Evolutionary conservation across 2,329 filamentous ascomycete genomes (phyloP), one percentile per base, ranked within the genome.

Genomic region (Penicillium psychrosexuale): DNA sequence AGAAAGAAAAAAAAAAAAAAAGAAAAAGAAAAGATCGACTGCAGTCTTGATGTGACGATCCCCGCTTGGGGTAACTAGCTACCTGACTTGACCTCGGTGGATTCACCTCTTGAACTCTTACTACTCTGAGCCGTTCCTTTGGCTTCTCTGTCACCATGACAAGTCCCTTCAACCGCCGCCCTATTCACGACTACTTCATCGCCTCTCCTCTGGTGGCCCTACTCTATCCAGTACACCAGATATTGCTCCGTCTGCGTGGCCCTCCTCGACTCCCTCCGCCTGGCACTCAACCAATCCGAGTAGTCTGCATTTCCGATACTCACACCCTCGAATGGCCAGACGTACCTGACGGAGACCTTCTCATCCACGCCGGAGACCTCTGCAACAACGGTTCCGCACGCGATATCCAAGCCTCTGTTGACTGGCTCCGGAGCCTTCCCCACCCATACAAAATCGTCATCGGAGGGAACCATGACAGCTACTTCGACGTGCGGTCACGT

Each of bases 281-380:
- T 31, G 76, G 79, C 40, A 61, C 69, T 52, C 77, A 76, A 1
- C 75, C 83, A 7, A 83, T 97, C 67, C 85, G 86, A 56, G 81
- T 97, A 27, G 89, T 97, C 60, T 96, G 90, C 74, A 84, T 97
- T 60, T 93, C 91, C 9, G 93, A 97, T 75, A 97, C 93, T 0
- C 93, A 97, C 75, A 64, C 78, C n/a, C 79, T 95, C 0, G 61
- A 71, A 62, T 72, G 70, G 60, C 39, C 57, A 12, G 64, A 72
- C 33, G 59, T 76, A 3, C 91, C 91, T 0, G 74, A 81, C 9
- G 92, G 91, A 53, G 91, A 97, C 71, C 79, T 97, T 22, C 82
- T 97, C 46, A 88, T 97, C 64, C 93, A 97, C 69, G 89, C 91
- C 2, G 93, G 93, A 36, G 93, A 97, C 74, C 79, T 96, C 66